Conservation (phyloP, 202 grass and related monocot species). For the Panicum hallii region DNA sequence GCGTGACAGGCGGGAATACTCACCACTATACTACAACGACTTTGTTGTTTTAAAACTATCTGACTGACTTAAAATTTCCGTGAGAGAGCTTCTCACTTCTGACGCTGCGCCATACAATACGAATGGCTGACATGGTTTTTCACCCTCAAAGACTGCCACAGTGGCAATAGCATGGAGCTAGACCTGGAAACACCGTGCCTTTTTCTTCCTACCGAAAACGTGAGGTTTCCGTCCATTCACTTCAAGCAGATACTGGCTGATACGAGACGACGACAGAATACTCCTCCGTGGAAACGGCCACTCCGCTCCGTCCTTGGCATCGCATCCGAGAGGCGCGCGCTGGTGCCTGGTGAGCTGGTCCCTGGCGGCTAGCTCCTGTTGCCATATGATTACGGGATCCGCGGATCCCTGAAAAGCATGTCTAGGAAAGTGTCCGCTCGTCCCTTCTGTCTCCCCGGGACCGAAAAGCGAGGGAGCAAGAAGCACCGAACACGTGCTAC, state of each 20-base stretch:
- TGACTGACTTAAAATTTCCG: no score
- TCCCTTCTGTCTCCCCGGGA: not conserved
- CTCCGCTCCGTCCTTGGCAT: no score
- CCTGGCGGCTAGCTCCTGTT: not conserved
- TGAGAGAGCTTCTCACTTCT: no score
- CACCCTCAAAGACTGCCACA: no score
- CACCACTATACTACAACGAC: conserved; percentile 64
- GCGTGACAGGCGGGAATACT: conserved; percentile 68
- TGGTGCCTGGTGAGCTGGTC: no score
- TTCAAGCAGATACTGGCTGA: not conserved
- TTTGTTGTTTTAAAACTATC: not conserved
- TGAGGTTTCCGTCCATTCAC: not conserved
- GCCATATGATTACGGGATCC: not conserved
- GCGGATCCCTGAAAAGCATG: not conserved
- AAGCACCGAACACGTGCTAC: no score
- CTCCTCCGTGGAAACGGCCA: no score
- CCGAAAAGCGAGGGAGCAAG: no score
- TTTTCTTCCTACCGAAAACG: not conserved
- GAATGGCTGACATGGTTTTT: not conserved
- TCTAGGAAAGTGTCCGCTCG: not conserved
- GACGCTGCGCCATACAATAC: not conserved
- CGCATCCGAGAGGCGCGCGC: no score
- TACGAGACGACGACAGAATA: no score
- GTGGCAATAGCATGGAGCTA: no score
- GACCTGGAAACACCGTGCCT: not conserved